Base-by-base conservation (phyloP, 2,329 filamentous ascomycete species). In the Verticillium alfalfae region DNA sequence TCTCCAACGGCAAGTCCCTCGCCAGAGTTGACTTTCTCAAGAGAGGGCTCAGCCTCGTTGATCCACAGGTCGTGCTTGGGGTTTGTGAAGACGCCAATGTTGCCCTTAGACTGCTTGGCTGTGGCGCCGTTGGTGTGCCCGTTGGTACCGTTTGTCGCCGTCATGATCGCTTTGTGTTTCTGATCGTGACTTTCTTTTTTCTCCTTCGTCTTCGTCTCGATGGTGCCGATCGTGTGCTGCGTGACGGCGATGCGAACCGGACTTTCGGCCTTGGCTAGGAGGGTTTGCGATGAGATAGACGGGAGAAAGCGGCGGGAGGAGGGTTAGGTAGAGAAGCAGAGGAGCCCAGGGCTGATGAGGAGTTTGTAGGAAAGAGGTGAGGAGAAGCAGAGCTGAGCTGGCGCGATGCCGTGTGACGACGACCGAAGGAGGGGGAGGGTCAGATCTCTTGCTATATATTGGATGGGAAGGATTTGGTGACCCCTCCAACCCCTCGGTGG, bases 81-180 rank as follows among this genome's bases (percentile, higher is more conserved):
- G 79, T 98, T 97, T 59, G 94, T 98, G 83, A 90, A 98, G 67
- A 98, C 93, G 69, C 93, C 94, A 73, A 98, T 96, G 79, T 98
- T 98, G 62, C 91, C 79, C 83, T 96, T 95, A 62, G 84, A 79
- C 56, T 83, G 78, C 73, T 78, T 75, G 59, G 79, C 71, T 58
- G 61, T 36, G 41, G 62, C 56, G 31, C 62, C 57, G 59, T 64
- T 52, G 37, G 52, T 38, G 18, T 52, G 45, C n/a, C 58, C 41
- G 58, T 54, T 62, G 41, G 52, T 38, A 45, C 58, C 58, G 56
- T 64, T 64, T 5, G 64, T 59, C 62, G 75, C 75, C 61, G 71
- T 72, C 75, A 76, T 76, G 60, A 59, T 69, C 63, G 61, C 31
- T 26, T 56, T 31, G 10, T 5, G 13, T n/a, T 56, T 26, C 26